Base-by-base conservation (phyloP, 2,329 filamentous ascomycete genomes). In the Aureobasidium namibiae region DNA sequence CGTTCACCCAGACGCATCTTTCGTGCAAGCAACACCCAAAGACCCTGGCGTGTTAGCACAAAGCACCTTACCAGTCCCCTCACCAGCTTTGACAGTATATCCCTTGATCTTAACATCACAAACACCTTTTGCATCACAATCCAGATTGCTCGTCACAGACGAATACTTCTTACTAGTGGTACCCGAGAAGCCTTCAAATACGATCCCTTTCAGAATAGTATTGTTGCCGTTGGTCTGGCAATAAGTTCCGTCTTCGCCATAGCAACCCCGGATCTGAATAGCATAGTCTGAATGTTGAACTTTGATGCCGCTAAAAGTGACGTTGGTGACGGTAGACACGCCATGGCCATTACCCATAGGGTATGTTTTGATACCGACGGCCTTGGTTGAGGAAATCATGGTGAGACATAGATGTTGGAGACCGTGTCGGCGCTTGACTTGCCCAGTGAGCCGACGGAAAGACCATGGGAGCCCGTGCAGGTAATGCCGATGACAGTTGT, bases 361-460 rank as follows among this genome's bases (percentile, higher is more conserved):
- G 60, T 78, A 78, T 2, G 74, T 67, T 64, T 79, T 79, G 63
- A 79, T 78, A 0, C 77, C 76, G 0, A 69, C 74, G 1, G 76
- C 76, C 61, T 79, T 78, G 31, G 71, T 73, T 1, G 70, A 75
- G 23, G 69, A 65, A 26, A 73, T 67, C 75, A 78, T 76, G 7
- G 63, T 70, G 1, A 67, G 23, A 78, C 73, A 36, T 74, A 73
- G 24, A 78, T 63, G 56, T 79, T 77, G 52, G 70, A 63, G 16
- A 80, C 77, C 0, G 67, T 69, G 60, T 79, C 76, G n/a, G 68
- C 66, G 7, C 65, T 66, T 8, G 65, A 65, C 39, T 72, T 72
- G 0, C 76, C 78, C 6, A 80, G 66, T 2, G 74, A 77, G 4
- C 78, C 78, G 5, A 80, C 76, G 1, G 74, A 78, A 9, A 80